Percentiles rank a stretch among this genome's conserved stretches.
These are phyloP conservation scores for Malus fusca DNA, from an alignment of 306 rosid species.

Conservation along the genomic window DNA sequence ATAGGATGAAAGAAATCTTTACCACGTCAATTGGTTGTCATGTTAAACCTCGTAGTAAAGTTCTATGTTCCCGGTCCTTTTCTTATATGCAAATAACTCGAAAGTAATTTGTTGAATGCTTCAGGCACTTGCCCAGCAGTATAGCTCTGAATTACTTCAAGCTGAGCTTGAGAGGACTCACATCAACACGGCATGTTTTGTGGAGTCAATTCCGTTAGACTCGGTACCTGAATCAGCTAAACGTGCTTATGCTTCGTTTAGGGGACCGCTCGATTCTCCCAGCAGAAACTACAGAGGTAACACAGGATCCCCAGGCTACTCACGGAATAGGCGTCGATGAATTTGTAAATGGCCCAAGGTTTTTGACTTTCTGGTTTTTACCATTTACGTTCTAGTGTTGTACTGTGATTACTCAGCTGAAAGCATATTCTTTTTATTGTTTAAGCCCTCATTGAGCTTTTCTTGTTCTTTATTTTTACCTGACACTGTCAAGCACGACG, in stretches of 20 bases:
- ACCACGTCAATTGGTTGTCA: not conserved
- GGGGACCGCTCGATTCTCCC: slow-evolving; percentile 58
- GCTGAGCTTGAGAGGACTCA: slow-evolving; percentile 91
- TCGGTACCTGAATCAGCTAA: slow-evolving; percentile 70
- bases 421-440: not conserved
- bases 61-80: not conserved
- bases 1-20: not conserved
- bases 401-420: not conserved
- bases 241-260: slow-evolving; percentile 59
- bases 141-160: slow-evolving; percentile 78
- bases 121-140: slow-evolving; percentile 92
- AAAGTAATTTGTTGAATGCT: slow-evolving; percentile 12
- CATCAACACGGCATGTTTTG: slow-evolving; percentile 92
- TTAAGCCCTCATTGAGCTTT: not conserved
- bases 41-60: not conserved
- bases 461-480: no score
- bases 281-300: slow-evolving; percentile 45
- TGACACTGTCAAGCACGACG: no score
- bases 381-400: slow-evolving; percentile 4
- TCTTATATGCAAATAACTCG: not conserved
- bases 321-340: slow-evolving; percentile 64
- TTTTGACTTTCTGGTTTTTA: not conserved
- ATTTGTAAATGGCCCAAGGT: not conserved
- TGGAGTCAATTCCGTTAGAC: slow-evolving; percentile 66
- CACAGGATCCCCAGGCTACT: slow-evolving; percentile 56